Percentiles rank a stretch among this genome's conserved stretches.
phyloP scores from a whole-genome alignment of 371 early-diverging fungal species.

The Apophysomyces elegans region DNA sequence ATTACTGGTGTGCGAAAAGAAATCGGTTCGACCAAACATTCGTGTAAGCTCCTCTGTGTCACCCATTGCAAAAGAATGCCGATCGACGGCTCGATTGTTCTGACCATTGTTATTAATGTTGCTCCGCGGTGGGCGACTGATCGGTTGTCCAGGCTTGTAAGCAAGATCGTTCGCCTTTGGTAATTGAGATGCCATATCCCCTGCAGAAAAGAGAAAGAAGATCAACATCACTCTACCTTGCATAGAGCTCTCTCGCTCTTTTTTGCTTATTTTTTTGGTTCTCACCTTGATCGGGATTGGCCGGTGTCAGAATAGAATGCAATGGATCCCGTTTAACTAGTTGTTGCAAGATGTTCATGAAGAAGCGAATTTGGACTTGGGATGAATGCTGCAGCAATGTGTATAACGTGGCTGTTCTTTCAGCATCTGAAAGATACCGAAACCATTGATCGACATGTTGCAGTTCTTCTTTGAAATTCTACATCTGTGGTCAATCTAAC shows the following conservation, averaged over 20 bases:
- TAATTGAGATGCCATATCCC: slow-evolving; percentile 59
- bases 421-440: slow-evolving; percentile 84
- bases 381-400: slow-evolving; percentile 87
- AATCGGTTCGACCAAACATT: slow-evolving; percentile 36
- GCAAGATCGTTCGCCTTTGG: slow-evolving; percentile 48
- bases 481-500: background rate
- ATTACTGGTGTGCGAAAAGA: slow-evolving; percentile 3
- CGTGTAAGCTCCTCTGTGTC: slow-evolving; percentile 63
- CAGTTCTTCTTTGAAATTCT: slow-evolving; percentile 89
- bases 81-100: slow-evolving; percentile 56
- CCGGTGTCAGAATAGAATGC: slow-evolving; percentile 59
- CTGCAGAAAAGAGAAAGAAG: slow-evolving; percentile 15
- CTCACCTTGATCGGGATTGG: slow-evolving; percentile 65
- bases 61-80: slow-evolving; percentile 76
- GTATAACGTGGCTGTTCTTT: slow-evolving; percentile 91
- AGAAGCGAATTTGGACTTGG: slow-evolving; percentile 89
- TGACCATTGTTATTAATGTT: slow-evolving; percentile 14
- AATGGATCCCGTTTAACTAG: slow-evolving; percentile 78
- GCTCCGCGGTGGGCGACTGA: slow-evolving; percentile 52
- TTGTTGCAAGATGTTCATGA: slow-evolving; percentile 89
- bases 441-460: slow-evolving; percentile 96
- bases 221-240: background rate
- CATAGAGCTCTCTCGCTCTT: background rate
- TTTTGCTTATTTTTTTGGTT: background rate
- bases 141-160: slow-evolving; percentile 56